Percentiles rank a stretch among this genome's conserved stretches.
phyloP scores from a whole-genome alignment of 805 yeast species.

The Candida ficus region DNA sequence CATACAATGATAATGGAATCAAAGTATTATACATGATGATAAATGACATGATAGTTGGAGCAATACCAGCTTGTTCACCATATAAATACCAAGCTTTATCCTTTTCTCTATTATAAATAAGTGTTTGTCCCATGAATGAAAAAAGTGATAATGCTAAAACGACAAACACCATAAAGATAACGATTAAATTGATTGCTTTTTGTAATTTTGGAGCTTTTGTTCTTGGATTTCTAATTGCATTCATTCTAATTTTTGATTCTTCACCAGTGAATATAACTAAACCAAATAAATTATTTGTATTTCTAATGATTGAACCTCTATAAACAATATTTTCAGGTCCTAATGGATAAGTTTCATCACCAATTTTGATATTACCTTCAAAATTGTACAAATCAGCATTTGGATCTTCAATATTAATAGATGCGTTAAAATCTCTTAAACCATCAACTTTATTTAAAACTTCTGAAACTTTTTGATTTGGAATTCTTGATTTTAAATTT shows the following conservation, averaged over 20 bases:
- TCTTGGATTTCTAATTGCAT: conserved; percentile 84
- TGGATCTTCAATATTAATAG: conserved; percentile 81
- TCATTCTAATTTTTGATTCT: conserved; percentile 93
- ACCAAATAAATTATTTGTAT: conserved; percentile 71
- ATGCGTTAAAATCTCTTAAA: conserved; percentile 44
- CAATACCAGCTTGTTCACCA: conserved; percentile 72
- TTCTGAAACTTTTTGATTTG: conserved; percentile 59
- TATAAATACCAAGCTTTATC: conserved; percentile 67
- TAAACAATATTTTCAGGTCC: conserved; percentile 81
- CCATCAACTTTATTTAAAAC: conserved; percentile 44
- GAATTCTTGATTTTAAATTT: conserved; percentile 69
- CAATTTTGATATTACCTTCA: conserved; percentile 63
- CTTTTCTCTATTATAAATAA: conserved; percentile 37
- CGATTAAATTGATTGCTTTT: conserved; percentile 73
- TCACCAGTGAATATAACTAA: conserved; percentile 91
- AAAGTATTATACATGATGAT: conserved; percentile 96
- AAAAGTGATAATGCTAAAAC: conserved; percentile 73
- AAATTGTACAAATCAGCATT: conserved; percentile 86
- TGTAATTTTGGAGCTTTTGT: conserved; percentile 93
- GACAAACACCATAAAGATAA: conserved; percentile 79
- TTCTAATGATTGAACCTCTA: conserved; percentile 85
- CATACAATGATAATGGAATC: conserved; percentile 91
- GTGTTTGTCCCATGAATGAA: conserved; percentile 72
- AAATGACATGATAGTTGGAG: conserved; percentile 91
- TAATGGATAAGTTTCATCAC: conserved; percentile 45